Percentiles rank a stretch among this genome's conserved stretches.
Evolutionary conservation across 2,329 filamentous ascomycete genomes (phyloP).

Genomic region (Ciborinia camelliae): DNA sequence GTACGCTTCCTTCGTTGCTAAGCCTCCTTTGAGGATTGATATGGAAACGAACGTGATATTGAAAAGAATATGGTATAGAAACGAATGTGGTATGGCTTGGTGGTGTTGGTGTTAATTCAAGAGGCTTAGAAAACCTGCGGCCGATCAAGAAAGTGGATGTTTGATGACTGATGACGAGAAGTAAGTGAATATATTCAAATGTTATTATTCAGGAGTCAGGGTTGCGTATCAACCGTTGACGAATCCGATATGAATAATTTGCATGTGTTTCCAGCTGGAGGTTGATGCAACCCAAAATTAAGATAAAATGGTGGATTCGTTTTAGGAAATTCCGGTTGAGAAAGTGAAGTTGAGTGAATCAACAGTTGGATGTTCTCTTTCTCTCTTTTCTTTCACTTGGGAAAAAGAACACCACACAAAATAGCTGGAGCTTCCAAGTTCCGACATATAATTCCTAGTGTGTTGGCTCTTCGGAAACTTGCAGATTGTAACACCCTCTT

Average conservation of each 20-base stretch:
- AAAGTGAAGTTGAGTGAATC: neutral
- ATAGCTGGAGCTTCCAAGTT: too few relatives aligned
- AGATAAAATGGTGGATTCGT: neutral
- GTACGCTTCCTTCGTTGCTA: neutral
- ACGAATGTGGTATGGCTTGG: neutral
- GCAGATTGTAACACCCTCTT: constrained; percentile 17
- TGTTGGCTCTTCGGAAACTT: constrained; percentile 20
- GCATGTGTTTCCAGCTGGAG: constrained; percentile 5
- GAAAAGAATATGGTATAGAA: neutral
- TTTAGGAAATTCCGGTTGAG: neutral
- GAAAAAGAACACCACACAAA: neutral
- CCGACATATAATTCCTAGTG: constrained; percentile 8
- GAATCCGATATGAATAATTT: constrained; percentile 2
- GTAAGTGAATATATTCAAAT: neutral
- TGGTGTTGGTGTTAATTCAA: too few relatives aligned
- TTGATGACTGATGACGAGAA: too few relatives aligned
- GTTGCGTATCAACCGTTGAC: neutral
- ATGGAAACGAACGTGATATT: neutral
- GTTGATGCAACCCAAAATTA: constrained; percentile 2
- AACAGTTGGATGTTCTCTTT: neutral
- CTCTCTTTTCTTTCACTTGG: constrained; percentile 1
- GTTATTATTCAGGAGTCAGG: too few relatives aligned
- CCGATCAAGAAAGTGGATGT: neutral
- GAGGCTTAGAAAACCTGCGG: neutral
- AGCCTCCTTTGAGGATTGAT: neutral